These are phyloP conservation scores for Ganoderma sinense DNA, from an alignment of 1,284 basidiomycete species.

Conservation along the genomic window DNA sequence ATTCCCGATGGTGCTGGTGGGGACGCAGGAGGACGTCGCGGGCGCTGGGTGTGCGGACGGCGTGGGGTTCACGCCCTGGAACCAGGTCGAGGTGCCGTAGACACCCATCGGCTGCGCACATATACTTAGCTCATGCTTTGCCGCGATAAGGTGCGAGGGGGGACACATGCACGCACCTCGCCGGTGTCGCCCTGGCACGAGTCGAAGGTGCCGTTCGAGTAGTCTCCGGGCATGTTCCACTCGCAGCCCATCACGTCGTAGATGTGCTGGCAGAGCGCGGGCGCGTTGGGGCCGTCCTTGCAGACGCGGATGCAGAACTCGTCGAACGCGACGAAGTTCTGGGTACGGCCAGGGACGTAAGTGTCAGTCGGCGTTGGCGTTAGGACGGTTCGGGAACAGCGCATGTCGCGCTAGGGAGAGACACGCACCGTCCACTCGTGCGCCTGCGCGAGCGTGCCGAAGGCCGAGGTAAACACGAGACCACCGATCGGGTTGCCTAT, in stretches of 20 bases:
- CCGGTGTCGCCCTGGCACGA: slow-evolving; percentile 59
- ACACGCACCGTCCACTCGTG: slow-evolving; percentile 70
- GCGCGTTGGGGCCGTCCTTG: slow-evolving; percentile 62
- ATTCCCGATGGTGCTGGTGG: slow-evolving; percentile 51
- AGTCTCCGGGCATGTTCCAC: slow-evolving; percentile 78
- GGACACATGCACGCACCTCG: slow-evolving; percentile 49
- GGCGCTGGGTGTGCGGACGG: slow-evolving; percentile 67
- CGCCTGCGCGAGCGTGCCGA: slow-evolving; percentile 64
- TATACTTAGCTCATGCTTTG: background rate
- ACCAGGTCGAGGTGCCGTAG: slow-evolving; percentile 70
- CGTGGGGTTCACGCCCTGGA: slow-evolving; percentile 67
- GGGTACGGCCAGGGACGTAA: background rate
- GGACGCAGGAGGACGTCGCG: slow-evolving; percentile 59
- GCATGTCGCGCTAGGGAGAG: background rate
- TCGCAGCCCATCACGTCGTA: slow-evolving; percentile 71
- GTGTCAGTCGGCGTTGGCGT: background rate
- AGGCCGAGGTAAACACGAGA: slow-evolving; percentile 76
- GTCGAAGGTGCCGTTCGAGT: slow-evolving; percentile 64
- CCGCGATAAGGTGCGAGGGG: slow-evolving; percentile 11
- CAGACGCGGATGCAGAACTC: slow-evolving; percentile 83
- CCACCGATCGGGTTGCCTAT: slow-evolving; percentile 72
- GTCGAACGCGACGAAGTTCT: slow-evolving; percentile 65
- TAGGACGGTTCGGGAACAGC: background rate
- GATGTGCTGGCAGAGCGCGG: slow-evolving; percentile 70
- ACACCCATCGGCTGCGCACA: slow-evolving; percentile 68